Base-by-base conservation (phyloP, 75 land plant genomes). In the Sequoiadendron giganteum region DNA sequence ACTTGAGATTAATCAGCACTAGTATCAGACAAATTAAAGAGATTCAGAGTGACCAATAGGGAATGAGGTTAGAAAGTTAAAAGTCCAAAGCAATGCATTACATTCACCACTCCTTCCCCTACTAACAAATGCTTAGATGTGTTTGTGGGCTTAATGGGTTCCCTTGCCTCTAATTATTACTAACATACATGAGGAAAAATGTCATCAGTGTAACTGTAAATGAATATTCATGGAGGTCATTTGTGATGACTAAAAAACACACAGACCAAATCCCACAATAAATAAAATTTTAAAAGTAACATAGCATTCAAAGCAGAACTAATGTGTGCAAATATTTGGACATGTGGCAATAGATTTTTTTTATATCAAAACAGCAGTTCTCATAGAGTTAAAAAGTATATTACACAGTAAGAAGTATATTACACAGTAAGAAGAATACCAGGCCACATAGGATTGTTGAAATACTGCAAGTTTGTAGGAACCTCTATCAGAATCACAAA, bases 391-490 rank as follows among this genome's bases (percentile, higher is more conserved):
- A n/a, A n/a, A n/a, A n/a, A n/a, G n/a, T n/a, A n/a, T n/a, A n/a
- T n/a, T n/a, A n/a, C n/a, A n/a, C n/a, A 8, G 10, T 52, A 36
- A 39, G 14, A 30, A 48, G 43, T 30, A 0, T 21, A 85, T 47
- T 39, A 42, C 85, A 34, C 0, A 30, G 30, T 49, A 89, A 86
- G 80, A 65, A 25, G 79, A 45, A 83, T 92, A 95, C 96, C 96
- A 83, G 95, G 95, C 96, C 96, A 93, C 94, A 95, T 93, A 25
- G 96, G 96, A 56, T 95, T 95, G 90, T 95, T 91, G 89, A 87
- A 95, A 68, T 91, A 95, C 32, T 54, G 11, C 76, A 43, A 28
- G 8, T 72, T 83, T 81, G 87, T 45, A 56, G 72, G 40, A 83
- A 85, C 83, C 84, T 54, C 93, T 92, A 87, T 48, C 85, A 47